Evolutionary conservation across 306 rosid genomes (phyloP), one percentile per base, ranked within the genome.

Genomic region (Cucurbita maxima): DNA sequence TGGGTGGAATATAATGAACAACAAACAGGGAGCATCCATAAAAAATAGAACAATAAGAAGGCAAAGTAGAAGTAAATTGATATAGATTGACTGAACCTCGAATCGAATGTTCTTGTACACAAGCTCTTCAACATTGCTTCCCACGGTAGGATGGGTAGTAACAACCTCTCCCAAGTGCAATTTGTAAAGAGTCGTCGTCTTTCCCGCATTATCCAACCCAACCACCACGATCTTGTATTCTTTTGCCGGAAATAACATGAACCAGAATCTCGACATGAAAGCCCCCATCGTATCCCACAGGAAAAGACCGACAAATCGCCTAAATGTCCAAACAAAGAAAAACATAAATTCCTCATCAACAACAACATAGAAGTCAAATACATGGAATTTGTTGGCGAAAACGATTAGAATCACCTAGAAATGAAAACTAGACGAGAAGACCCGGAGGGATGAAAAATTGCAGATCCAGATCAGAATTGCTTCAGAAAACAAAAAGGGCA

Each of bases 151-250:
- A 78, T 94, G 91, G 6, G 98, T 94, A 15, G 97, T 94, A 74
- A 94, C 98, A 61, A 94, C 98, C 87, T 94, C 98, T 61, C 97
- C 98, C 74, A 94, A 81, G 85, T 94, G 97, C 73, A 94, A 86
- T 80, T 94, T 94, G 82, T 94, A 94, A 61, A 94, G 97, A 54
- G 98, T 94, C 1, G 97, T 94, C 19, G 98, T 94, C 82, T 94
- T 94, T 45, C 97, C 99, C 60, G 97, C 96, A 83, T 92, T 92
- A 82, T 92, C 97, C 83, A 92, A 79, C 55, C 97, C 97, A 84
- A 92, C 96, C 48, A 92, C 97, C 56, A 92, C 96, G 77, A 92
- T 88, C 85, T 92, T 92, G 74, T 92, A 92, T 81, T 92, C 97
- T 72, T 89, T 90, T 0, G 96, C 97, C 48, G 96, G 95, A 76